Percentiles rank a stretch among this genome's conserved stretches.
phyloP scores from a whole-genome alignment of 2,329 filamentous ascomycete species.

The Cladosporium sp. region DNA sequence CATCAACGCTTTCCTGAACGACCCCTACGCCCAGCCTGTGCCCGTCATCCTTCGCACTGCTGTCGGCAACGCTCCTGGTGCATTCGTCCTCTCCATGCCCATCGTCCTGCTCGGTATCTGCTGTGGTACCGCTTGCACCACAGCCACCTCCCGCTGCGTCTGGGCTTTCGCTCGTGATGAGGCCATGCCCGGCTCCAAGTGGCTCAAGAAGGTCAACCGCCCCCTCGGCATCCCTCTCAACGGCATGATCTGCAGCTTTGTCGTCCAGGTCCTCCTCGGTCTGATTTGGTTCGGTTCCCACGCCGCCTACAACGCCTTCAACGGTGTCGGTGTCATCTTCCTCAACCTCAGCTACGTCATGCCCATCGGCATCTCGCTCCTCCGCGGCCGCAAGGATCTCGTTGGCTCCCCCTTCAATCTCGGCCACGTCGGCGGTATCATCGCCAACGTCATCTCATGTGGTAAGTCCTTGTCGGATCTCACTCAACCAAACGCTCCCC shows the following conservation, averaged over 20 bases:
- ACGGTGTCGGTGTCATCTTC: conserved; percentile 50
- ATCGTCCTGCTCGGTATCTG: conserved; percentile 60
- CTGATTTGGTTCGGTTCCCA: conserved; percentile 64
- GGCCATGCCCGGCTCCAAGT: conserved; percentile 56
- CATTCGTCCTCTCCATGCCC: conserved; percentile 58
- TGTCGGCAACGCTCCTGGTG: conserved; percentile 49
- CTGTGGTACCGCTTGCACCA: conserved; percentile 64
- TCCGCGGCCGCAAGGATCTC: conserved; percentile 55
- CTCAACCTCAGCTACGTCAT: conserved; percentile 62
- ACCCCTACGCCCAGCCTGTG: conserved; percentile 54
- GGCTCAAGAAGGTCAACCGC: conserved; percentile 48
- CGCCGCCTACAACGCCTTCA: conserved; percentile 65
- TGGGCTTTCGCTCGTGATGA: conserved; percentile 68
- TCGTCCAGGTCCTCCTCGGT: conserved; percentile 56
- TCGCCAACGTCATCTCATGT: conserved; percentile 59
- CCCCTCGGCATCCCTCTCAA: conserved; percentile 61
- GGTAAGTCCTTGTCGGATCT: conserved; percentile 43
- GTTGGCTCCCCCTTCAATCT: conserved; percentile 54
- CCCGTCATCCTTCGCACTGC: conserved; percentile 59
- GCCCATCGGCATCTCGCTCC: conserved; percentile 59
- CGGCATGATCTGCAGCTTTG: conserved; percentile 67
- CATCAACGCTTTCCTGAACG: conserved; percentile 46
- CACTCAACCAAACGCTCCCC: conserved; percentile 22
- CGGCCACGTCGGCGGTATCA: conserved; percentile 52
- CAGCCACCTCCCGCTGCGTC: conserved; percentile 59